Conservation (phyloP, 2,329 filamentous ascomycete genomes). For the Ophiostoma montium region DNA sequence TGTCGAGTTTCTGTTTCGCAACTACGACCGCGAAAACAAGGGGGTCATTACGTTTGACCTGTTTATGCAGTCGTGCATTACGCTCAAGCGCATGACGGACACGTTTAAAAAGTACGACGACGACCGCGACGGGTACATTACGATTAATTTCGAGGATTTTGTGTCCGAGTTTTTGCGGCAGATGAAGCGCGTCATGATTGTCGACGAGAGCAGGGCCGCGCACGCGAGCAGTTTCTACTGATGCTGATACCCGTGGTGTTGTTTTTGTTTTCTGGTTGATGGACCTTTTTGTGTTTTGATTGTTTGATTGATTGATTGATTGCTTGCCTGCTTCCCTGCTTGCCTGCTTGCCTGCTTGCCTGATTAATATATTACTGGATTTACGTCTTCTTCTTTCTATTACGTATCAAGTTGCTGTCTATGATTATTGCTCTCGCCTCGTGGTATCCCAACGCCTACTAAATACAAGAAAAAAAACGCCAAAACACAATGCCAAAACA, state of each 20-base stretch:
- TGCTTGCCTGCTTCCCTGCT: too few relatives aligned
- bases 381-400: not conserved
- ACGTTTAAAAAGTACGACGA: conserved; percentile 99
- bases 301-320: not conserved
- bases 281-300: not conserved
- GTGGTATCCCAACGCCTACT: too few relatives aligned
- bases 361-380: too few relatives aligned
- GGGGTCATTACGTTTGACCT: conserved; percentile 81
- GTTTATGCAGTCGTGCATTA: conserved; percentile 96
- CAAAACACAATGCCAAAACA: too few relatives aligned
- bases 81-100: conserved; percentile 95
- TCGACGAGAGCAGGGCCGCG: conserved; percentile 3
- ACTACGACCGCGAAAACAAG: conserved; percentile 65
- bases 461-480: not conserved
- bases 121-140: conserved; percentile 87
- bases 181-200: conserved; percentile 26
- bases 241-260: too few relatives aligned
- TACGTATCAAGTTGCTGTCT: too few relatives aligned
- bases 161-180: conserved; percentile 53
- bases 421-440: too few relatives aligned
- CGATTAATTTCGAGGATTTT: conserved; percentile 70
- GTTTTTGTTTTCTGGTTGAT: not conserved
- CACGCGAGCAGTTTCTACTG: not conserved
- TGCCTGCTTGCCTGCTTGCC: too few relatives aligned
- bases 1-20: conserved; percentile 70